Evolutionary conservation across 176 grass and related monocot species (phyloP).

Genomic region (Oryza brachyantha): DNA sequence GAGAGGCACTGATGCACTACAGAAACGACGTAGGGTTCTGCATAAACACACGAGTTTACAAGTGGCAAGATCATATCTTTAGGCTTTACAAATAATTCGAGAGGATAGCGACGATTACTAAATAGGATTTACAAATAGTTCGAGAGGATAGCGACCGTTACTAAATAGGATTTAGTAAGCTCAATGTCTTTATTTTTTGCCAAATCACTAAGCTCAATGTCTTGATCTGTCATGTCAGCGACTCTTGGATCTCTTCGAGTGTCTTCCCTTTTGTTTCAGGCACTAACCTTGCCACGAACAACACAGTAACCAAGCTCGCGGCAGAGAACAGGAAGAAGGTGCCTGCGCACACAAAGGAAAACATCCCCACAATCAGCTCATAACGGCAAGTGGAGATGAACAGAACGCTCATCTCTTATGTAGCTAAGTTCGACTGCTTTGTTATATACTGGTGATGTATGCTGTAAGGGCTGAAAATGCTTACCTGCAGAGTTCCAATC

Average conservation of each 20-base stretch:
- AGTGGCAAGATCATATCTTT: too few species aligned
- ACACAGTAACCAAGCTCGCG: constrained; percentile 46
- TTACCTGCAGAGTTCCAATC: constrained; percentile 71
- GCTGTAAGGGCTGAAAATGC: not conserved
- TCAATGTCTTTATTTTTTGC: too few species aligned
- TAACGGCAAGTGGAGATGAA: too few species aligned
- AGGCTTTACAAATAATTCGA: not conserved
- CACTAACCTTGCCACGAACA: constrained; percentile 64
- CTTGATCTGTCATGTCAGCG: constrained; percentile 47
- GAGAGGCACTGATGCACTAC: not conserved
- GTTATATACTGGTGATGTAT: not conserved
- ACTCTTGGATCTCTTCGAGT: constrained; percentile 76
- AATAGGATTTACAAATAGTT: too few species aligned
- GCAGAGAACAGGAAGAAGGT: constrained; percentile 78
- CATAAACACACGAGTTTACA: too few species aligned
- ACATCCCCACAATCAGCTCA: not conserved
- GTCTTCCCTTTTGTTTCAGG: constrained; percentile 82
- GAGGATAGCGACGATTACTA: not conserved
- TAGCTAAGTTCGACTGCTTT: not conserved
- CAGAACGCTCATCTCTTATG: not conserved
- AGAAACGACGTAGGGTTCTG: too few species aligned
- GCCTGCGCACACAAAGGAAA: constrained; percentile 29
- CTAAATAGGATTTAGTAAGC: too few species aligned
- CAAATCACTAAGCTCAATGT: too few species aligned
- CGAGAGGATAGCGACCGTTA: too few species aligned